These are phyloP conservation scores for Larix kaempferi DNA, from an alignment of 75 land plant species.

Conservation along the genomic window DNA sequence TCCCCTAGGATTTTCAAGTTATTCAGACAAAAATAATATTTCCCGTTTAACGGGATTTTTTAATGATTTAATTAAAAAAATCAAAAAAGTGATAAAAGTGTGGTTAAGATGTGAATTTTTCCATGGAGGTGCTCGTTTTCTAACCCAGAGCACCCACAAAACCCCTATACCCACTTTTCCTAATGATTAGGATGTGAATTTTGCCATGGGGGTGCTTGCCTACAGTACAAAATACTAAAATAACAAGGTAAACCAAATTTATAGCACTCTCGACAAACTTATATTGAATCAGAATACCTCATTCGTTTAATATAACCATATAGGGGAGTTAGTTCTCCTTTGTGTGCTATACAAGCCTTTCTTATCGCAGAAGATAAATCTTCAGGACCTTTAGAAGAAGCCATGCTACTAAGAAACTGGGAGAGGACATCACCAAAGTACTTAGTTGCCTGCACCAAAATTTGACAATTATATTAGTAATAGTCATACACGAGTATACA, in stretches of 20 bases:
- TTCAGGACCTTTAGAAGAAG: slow-evolving; percentile 37
- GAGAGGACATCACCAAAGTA: slow-evolving; percentile 94
- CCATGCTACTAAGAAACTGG: slow-evolving; percentile 70
- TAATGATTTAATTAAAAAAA: no score
- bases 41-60: no score
- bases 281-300: slow-evolving; percentile 33
- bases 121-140: no score
- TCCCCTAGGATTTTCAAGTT: no score
- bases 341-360: slow-evolving; percentile 87
- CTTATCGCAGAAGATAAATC: slow-evolving; percentile 56
- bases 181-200: no score
- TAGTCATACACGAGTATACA: not conserved
- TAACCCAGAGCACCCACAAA: no score
- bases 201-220: no score
- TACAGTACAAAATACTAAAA: not conserved
- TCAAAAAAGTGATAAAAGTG: no score
- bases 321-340: slow-evolving; percentile 66
- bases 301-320: slow-evolving; percentile 84
- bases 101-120: no score
- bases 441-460: slow-evolving; percentile 70
- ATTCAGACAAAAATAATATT: no score
- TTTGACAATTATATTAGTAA: not conserved
- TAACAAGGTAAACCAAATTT: not conserved
- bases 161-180: no score
- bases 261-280: slow-evolving; percentile 17